phyloP scores from a whole-genome alignment of 352 stramenopile species.

The Aphanomyces euteiches region DNA sequence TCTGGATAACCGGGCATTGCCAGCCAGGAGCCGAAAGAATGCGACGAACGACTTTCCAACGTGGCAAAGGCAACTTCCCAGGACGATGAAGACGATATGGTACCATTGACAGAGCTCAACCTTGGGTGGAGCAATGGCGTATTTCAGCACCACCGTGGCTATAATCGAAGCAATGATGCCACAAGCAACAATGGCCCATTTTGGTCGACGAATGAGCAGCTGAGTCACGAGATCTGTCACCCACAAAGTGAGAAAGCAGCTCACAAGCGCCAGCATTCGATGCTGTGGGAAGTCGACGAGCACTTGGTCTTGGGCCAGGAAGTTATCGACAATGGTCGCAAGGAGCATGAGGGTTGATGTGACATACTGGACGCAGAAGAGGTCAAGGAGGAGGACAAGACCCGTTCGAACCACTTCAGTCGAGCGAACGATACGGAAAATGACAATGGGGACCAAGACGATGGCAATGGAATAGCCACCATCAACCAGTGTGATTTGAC shows the following conservation, averaged over 20 bases:
- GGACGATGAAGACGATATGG: conserved; percentile 10
- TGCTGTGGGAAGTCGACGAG: neutral
- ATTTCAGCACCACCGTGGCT: conserved; percentile 5
- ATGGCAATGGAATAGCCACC: conserved; percentile 15
- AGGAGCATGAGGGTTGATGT: conserved; percentile 21
- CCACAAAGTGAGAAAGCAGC: conserved; percentile 27
- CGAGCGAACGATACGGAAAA: conserved; percentile 11
- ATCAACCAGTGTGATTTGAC: conserved; percentile 25
- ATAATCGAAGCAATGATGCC: conserved; percentile 6
- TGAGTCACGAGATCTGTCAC: conserved; percentile 8
- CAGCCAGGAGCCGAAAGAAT: conserved; percentile 12
- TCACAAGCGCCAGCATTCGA: conserved; percentile 1
- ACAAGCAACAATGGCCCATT: neutral
- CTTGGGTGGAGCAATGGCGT: neutral
- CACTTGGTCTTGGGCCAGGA: conserved; percentile 8
- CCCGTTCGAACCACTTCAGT: conserved; percentile 24
- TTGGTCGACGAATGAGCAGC: neutral
- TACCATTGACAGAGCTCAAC: conserved; percentile 14
- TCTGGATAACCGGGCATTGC: neutral
- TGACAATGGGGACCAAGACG: conserved; percentile 22
- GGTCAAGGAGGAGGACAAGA: conserved; percentile 22
- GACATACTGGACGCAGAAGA: conserved; percentile 27
- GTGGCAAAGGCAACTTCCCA: conserved; percentile 20
- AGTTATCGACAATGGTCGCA: conserved; percentile 1
- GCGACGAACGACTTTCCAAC: conserved; percentile 13